phyloP scores from a whole-genome alignment of 352 stramenopile species.

The Pythium pectinolyticum region DNA sequence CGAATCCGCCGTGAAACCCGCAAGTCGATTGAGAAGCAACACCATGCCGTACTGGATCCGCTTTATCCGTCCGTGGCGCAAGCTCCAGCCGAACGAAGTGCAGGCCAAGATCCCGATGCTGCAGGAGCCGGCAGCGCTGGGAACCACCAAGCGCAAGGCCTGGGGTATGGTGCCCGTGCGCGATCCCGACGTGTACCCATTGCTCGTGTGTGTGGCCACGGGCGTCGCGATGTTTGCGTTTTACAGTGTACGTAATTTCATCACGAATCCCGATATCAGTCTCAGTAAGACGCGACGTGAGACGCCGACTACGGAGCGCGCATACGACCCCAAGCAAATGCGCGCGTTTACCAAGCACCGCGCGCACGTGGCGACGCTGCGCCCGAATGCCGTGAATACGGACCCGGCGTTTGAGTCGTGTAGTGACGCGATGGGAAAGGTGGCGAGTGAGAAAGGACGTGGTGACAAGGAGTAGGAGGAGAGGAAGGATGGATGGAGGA shows the following conservation, averaged over 20 bases:
- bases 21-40: not conserved
- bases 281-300: slow-evolving; percentile 35
- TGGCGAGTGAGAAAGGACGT: too few relatives aligned
- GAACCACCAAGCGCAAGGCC: slow-evolving; percentile 21
- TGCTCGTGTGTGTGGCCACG: slow-evolving; percentile 32
- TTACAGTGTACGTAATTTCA: slow-evolving; percentile 36
- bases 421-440: too few relatives aligned
- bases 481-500: slow-evolving; percentile 6
- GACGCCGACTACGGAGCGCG: slow-evolving; percentile 31
- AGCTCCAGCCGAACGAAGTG: slow-evolving; percentile 35
- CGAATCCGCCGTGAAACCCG: not conserved
- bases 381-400: slow-evolving; percentile 31
- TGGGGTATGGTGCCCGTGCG: slow-evolving; percentile 33
- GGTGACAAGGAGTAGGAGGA: too few relatives aligned
- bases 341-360: slow-evolving; percentile 31
- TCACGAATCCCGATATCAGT: slow-evolving; percentile 35
- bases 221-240: slow-evolving; percentile 30
- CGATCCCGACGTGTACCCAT: slow-evolving; percentile 42
- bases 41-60: slow-evolving; percentile 29
- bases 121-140: slow-evolving; percentile 12
- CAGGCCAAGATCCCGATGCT: slow-evolving; percentile 46
- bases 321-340: slow-evolving; percentile 30
- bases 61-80: slow-evolving; percentile 26
- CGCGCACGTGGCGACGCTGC: slow-evolving; percentile 26
- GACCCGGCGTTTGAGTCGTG: slow-evolving; percentile 14